Evolutionary conservation across 129 eudicot genomes (phyloP).

Genomic region (Erigeron canadensis): DNA sequence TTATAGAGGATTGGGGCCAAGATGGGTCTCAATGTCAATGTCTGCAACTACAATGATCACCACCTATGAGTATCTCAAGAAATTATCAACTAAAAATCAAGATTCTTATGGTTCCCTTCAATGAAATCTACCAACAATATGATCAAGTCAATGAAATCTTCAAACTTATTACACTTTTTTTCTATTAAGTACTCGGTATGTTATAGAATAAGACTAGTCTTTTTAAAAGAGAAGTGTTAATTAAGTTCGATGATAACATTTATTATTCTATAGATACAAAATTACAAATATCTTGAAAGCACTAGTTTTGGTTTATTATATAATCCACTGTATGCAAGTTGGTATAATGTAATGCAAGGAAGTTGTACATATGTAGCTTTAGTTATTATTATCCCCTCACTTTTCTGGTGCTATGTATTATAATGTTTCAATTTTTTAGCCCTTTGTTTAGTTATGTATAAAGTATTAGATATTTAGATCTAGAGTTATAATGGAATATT

Average conservation of each 20-base stretch:
- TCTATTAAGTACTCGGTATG: not conserved
- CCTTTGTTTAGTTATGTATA: not conserved
- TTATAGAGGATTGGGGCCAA: conserved; percentile 83
- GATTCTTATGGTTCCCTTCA: conserved; percentile 40
- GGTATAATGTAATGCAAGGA: conserved; percentile 9
- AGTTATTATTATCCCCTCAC: conserved; percentile 1
- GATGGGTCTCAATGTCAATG: conserved; percentile 89
- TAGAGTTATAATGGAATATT: too few species aligned
- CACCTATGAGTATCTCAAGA: conserved; percentile 78
- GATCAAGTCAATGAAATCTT: not conserved
- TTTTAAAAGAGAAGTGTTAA: not conserved
- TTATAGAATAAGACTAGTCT: not conserved
- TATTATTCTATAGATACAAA: not conserved
- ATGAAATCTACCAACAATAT: conserved; percentile 2
- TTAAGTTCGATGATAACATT: conserved; percentile 26
- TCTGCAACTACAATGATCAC: conserved; percentile 88
- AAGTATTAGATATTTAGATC: not conserved
- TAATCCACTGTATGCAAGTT: conserved; percentile 3
- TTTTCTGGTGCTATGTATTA: not conserved
- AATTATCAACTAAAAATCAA: conserved; percentile 61
- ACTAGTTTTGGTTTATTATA: not conserved
- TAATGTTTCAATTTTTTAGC: not conserved
- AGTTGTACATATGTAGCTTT: conserved; percentile 22
- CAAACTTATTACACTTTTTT: conserved; percentile 17
- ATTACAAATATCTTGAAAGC: not conserved